Base-by-base conservation (phyloP, 805 yeast genomes). In the Cyberlindnera misumaiensis region DNA sequence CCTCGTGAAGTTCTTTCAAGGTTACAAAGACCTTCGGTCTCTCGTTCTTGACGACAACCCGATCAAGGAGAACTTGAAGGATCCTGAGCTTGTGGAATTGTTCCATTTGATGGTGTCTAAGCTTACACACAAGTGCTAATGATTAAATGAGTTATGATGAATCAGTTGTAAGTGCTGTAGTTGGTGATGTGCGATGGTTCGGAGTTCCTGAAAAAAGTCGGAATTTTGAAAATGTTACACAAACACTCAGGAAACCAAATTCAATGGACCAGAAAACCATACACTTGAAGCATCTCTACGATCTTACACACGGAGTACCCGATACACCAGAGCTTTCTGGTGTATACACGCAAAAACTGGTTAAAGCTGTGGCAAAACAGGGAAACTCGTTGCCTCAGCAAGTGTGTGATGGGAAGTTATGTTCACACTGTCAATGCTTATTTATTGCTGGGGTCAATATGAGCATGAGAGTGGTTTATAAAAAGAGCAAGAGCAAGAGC, bases 391-490 rank as follows among this genome's bases (percentile, higher is more conserved):
- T 37, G 8, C 49, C 45, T 4, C 17, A 35, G 12, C 41, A 35
- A 14, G 26, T 32, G 6, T 24, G 41, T 1, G 35, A 36, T 4
- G 43, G 45, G 1, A 40, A 39, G 33, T 45, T 27, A 32, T 47
- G 51, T 20, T 28, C 32, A 2, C 45, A 41, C 38, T 46, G 55
- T 34, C 34, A 34, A 11, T 49, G 42, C 9, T 32, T 62, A 3
- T 44, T 58, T 16, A 43, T 65, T 10, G 59, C 67, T 3, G 55
- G 56, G 6, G 28, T 49, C n/a, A 62, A 52, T 27, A 36, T 53
- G 35, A 30, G 41, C 6, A 54, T 58, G 54, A 43, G 53, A 22
- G 38, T 49, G 4, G 44, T 39, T 3, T 52, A 26, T 40, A 12
- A 32, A 4, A 47, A 44, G 29, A 28, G 30, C 9, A 32, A 32